These are phyloP conservation scores for Conticribra weissflogii DNA, from an alignment of 108 stramenopile species.

Conservation along the genomic window DNA sequence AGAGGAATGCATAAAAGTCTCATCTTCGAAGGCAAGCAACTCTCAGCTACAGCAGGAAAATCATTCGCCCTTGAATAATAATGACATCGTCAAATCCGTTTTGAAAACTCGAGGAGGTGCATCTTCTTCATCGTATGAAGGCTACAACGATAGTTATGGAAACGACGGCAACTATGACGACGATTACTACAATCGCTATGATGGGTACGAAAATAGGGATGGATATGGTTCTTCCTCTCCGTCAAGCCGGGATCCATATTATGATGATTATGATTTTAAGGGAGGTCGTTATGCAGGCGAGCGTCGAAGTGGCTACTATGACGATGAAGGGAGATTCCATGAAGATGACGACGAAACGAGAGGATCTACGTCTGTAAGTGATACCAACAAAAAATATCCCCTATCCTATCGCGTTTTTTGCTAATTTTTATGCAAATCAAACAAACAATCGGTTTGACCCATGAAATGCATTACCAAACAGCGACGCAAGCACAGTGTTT, in stretches of 20 bases:
- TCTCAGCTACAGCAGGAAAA: not conserved
- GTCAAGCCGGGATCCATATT: constrained; percentile 21
- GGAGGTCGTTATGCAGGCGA: constrained; percentile 3
- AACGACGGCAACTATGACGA: constrained; percentile 6
- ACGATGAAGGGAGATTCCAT: constrained; percentile 47
- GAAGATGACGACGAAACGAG: constrained; percentile 21
- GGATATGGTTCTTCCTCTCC: constrained; percentile 5
- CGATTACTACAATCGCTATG: constrained; percentile 22
- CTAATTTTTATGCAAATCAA: not conserved
- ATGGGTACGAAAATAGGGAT: constrained; percentile 10
- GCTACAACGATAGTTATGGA: constrained; percentile 25
- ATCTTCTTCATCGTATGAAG: constrained; percentile 9
- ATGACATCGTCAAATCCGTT: not conserved
- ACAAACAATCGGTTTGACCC: not conserved
- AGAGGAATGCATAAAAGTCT: not conserved
- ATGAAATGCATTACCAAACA: not conserved
- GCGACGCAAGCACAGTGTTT: constrained; percentile 3
- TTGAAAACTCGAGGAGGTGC: constrained; percentile 29
- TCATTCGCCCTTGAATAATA: not conserved
- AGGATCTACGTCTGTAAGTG: not conserved
- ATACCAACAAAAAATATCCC: no score
- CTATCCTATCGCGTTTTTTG: no score
- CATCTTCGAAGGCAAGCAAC: not conserved
- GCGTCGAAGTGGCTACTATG: constrained; percentile 37
- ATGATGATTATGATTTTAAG: constrained; percentile 25